Evolutionary conservation across 306 rosid genomes (phyloP), one percentile per base, ranked within the genome.

Genomic region (Lithocarpus polystachyus): DNA sequence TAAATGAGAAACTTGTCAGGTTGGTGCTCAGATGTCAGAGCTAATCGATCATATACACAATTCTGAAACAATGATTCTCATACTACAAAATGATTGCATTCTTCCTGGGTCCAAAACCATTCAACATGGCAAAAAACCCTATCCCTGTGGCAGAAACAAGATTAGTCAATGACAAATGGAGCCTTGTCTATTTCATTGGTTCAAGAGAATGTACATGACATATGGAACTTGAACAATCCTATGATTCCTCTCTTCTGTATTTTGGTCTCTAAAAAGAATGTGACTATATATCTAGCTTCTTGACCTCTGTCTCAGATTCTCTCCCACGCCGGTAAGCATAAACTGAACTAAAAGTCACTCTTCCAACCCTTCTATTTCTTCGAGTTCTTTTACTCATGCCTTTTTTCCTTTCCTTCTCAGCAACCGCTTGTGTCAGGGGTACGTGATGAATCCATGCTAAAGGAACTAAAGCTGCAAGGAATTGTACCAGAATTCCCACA

Each of bases 311-410:
- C 77, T 92, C 91, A 22, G 92, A 86, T 81, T 87, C 95, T 78
- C 97, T 86, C 83, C 79, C 90, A 0, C 85, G 94, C 48, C 93
- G 78, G 85, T 91, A 94, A 53, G 80, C 88, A 54, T 70, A 79
- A 23, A 81, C 64, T 40, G 88, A 84, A 83, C 87, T 80, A 5
- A 83, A 75, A 51, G 76, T 85, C 53, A 90, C 92, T 85, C 92
- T 90, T 73, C 94, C 98, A 28, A 89, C 84, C 86, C 96, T 86
- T 83, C 96, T 86, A 78, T 73, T 89, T 89, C 88, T 87, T 68
- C 92, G 82, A 13, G 86, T 75, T 83, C 87, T 88, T 82, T 89
- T 88, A 69, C 91, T 91, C 80, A 81, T 64, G 28, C 80, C 82
- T 71, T 69, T 88, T 85, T 83, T 89, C 83, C 69, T 85, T 68